Evolutionary conservation across 2,329 filamentous ascomycete genomes (phyloP).

Genomic region (Annulohypoxylon truncatum): DNA sequence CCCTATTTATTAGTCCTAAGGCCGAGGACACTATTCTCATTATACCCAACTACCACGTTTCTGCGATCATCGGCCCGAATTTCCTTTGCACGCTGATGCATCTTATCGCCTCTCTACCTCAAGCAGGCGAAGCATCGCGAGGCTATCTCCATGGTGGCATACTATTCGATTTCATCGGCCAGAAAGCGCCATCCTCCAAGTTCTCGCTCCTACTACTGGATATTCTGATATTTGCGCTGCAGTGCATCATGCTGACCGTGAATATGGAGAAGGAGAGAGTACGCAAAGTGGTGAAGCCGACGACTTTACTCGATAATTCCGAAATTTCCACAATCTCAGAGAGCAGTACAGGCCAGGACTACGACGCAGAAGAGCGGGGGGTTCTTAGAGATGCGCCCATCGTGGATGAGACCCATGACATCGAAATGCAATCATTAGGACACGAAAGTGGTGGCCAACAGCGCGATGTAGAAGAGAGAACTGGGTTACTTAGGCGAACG

Average conservation of each 20-base stretch:
- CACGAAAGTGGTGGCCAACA: conserved; percentile 35
- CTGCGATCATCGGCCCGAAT: conserved; percentile 69
- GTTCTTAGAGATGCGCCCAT: conserved; percentile 55
- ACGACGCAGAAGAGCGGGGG: conserved; percentile 69
- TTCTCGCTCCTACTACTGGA: conserved; percentile 68
- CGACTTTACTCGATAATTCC: conserved; percentile 39
- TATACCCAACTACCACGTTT: conserved; percentile 68
- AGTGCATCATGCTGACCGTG: conserved; percentile 73
- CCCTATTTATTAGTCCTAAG: conserved; percentile 73
- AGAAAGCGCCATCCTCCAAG: conserved; percentile 69
- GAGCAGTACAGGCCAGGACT: conserved; percentile 56
- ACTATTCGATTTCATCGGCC: conserved; percentile 75
- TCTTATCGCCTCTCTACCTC: conserved; percentile 64
- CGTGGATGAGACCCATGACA: conserved; percentile 55
- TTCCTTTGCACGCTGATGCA: conserved; percentile 71
- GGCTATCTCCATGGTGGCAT: conserved; percentile 76
- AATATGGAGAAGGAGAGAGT: conserved; percentile 70
- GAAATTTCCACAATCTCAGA: conserved; percentile 42
- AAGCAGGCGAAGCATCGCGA: conserved; percentile 69
- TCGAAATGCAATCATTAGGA: conserved; percentile 59
- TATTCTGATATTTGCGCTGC: conserved; percentile 65
- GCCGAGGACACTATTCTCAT: conserved; percentile 66
- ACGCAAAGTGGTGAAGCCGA: conserved; percentile 59
- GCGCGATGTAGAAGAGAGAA: conserved; percentile 43
- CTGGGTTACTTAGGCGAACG: conserved; percentile 46